A percentile compares a stretch with the other conserved stretches of the same genome.
phyloP scores from a whole-genome alignment of 768 basidiomycete genomes.

The Panus rudis region DNA sequence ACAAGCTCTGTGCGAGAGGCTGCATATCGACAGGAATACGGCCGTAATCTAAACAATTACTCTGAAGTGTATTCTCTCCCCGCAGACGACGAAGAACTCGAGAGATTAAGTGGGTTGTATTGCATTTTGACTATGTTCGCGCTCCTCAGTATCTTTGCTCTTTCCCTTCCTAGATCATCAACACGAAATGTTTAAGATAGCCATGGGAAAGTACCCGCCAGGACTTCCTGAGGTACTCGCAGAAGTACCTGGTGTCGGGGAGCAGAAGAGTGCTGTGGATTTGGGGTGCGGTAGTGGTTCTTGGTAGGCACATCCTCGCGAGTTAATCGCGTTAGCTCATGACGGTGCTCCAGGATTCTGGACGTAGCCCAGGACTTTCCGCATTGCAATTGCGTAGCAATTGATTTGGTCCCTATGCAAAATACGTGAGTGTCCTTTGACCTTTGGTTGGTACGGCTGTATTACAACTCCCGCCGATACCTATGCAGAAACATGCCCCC shows the following conservation, averaged over 20 bases:
- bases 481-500: conserved; percentile 51
- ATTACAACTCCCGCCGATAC: conserved; percentile 6
- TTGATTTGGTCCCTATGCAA: conserved; percentile 79
- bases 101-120: conserved; percentile 49
- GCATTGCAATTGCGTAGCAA: conserved; percentile 58
- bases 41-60: conserved; percentile 66
- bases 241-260: conserved; percentile 43
- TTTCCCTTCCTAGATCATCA: conserved; percentile 46
- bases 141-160: background rate
- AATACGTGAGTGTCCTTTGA: conserved; percentile 40
- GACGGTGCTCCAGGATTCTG: conserved; percentile 50
- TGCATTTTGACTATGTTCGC: background rate
- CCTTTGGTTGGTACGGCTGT: conserved; percentile 6
- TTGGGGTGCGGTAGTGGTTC: conserved; percentile 76
- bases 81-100: conserved; percentile 71
- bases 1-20: conserved; percentile 55
- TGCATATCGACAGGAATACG: conserved; percentile 59
- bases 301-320: conserved; percentile 40
- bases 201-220: conserved; percentile 64
- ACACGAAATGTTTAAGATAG: conserved; percentile 53
- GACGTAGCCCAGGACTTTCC: conserved; percentile 71
- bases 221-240: conserved; percentile 51
- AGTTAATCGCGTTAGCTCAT: conserved; percentile 2
- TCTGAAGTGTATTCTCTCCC: conserved; percentile 75
- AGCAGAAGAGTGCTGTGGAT: conserved; percentile 60